Evolutionary conservation across 2,329 filamentous ascomycete genomes (phyloP).

Genomic region (Fusarium robinianum): DNA sequence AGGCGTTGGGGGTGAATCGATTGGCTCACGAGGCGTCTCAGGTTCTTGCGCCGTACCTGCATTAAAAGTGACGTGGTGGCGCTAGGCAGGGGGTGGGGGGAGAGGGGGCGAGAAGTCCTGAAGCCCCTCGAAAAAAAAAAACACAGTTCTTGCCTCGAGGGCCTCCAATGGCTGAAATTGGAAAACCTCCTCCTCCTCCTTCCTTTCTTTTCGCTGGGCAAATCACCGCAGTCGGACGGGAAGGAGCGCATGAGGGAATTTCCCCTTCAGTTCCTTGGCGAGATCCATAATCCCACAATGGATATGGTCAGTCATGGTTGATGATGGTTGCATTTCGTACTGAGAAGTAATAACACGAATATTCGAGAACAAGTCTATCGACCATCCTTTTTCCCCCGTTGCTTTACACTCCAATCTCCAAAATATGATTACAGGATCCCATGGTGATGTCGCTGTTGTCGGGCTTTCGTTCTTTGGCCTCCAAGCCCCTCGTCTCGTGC

Average conservation of each 20-base stretch:
- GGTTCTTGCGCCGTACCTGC: constrained; percentile 37
- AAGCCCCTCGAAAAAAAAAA: not conserved
- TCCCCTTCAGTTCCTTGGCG: not conserved
- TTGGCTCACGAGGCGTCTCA: constrained; percentile 44
- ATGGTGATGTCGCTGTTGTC: constrained; percentile 1
- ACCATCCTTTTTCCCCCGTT: too few relatives aligned
- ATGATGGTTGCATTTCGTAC: too few relatives aligned
- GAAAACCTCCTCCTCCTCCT: too few relatives aligned
- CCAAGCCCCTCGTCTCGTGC: constrained; percentile 12
- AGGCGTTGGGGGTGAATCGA: constrained; percentile 26
- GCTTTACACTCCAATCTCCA: too few relatives aligned
- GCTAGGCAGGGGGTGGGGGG: constrained; percentile 7
- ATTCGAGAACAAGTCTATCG: too few relatives aligned
- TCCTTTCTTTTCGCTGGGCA: too few relatives aligned
- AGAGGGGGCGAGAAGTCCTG: not conserved
- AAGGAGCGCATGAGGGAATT: not conserved
- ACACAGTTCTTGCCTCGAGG: not conserved
- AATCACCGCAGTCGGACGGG: not conserved
- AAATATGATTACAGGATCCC: constrained; percentile 25
- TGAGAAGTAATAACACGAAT: too few relatives aligned
- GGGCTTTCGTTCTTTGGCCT: constrained; percentile 13
- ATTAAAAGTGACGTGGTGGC: constrained; percentile 33
- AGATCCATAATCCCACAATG: too few relatives aligned
- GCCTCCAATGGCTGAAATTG: too few relatives aligned
- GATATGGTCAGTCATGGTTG: too few relatives aligned